Percentiles rank a stretch among this genome's conserved stretches.
phyloP scores from a whole-genome alignment of 768 basidiomycete species.

The Russula ochroleuca region DNA sequence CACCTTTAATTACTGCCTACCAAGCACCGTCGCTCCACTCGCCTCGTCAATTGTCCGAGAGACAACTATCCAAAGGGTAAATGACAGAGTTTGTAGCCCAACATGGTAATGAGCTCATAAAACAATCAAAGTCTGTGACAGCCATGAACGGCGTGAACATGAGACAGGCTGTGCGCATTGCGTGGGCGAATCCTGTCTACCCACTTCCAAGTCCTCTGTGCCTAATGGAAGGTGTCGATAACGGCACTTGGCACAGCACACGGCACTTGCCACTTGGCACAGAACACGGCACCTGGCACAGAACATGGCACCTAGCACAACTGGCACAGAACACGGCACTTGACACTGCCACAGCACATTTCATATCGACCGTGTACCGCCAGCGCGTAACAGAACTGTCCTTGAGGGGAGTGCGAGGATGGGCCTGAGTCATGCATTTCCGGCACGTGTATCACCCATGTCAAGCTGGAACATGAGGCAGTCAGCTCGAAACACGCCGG shows the following conservation, averaged over 20 bases:
- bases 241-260: background rate
- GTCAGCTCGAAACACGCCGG: background rate
- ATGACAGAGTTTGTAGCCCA: background rate
- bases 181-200: no score
- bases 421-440: constrained; percentile 36
- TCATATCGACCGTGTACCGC: constrained; percentile 37
- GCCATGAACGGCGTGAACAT: background rate
- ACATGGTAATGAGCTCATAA: background rate
- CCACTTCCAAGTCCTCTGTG: background rate
- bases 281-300: background rate
- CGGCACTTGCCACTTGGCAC: background rate
- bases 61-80: background rate
- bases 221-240: background rate
- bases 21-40: constrained; percentile 5
- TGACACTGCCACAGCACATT: constrained; percentile 27
- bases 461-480: constrained; percentile 15
- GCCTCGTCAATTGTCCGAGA: constrained; percentile 4
- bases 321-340: background rate
- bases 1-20: constrained; percentile 6
- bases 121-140: constrained; percentile 4
- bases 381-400: constrained; percentile 46
- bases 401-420: constrained; percentile 28
- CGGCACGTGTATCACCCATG: constrained; percentile 16
- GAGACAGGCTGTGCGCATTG: background rate
- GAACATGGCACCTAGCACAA: background rate